Conservation (phyloP, 371 early-diverging fungal species). For the Mucor plumbeus region DNA sequence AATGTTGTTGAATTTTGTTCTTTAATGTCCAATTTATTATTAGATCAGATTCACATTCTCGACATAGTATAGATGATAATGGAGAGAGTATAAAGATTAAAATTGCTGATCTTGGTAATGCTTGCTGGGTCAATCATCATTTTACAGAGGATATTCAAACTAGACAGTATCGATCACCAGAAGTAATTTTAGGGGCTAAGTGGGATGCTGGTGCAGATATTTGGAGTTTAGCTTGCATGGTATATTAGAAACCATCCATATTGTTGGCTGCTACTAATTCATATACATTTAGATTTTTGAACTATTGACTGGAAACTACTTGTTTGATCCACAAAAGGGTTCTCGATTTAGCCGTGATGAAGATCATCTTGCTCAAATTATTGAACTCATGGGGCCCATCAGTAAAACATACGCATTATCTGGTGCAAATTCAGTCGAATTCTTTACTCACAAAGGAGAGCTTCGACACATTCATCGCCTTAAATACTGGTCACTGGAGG, state of each 20-base stretch:
- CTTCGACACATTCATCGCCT: conserved; percentile 87
- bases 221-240: conserved; percentile 97
- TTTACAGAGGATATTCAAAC: conserved; percentile 98
- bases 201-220: conserved; percentile 95
- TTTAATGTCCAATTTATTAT: not conserved
- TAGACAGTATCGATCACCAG: conserved; percentile 97
- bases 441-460: conserved; percentile 81
- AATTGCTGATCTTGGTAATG: conserved; percentile 97
- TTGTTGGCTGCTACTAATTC: not conserved
- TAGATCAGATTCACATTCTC: conserved; percentile 14
- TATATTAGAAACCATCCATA: conserved; percentile 30
- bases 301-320: conserved; percentile 92
- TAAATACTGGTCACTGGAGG: conserved; percentile 79
- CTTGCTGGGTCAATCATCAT: conserved; percentile 96
- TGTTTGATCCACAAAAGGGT: conserved; percentile 93
- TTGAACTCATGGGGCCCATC: conserved; percentile 89
- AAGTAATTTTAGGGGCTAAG: conserved; percentile 93
- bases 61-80: conserved; percentile 12
- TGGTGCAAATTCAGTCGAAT: conserved; percentile 78
- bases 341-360: conserved; percentile 88
- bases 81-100: conserved; percentile 73
- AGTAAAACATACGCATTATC: conserved; percentile 73
- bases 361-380: conserved; percentile 97
- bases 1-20: not conserved
- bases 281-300: conserved; percentile 66